Percentiles rank a stretch among this genome's conserved stretches.
Evolutionary conservation across 2,329 filamentous ascomycete species (phyloP).

Genomic region (Ophiostoma fasciatum): DNA sequence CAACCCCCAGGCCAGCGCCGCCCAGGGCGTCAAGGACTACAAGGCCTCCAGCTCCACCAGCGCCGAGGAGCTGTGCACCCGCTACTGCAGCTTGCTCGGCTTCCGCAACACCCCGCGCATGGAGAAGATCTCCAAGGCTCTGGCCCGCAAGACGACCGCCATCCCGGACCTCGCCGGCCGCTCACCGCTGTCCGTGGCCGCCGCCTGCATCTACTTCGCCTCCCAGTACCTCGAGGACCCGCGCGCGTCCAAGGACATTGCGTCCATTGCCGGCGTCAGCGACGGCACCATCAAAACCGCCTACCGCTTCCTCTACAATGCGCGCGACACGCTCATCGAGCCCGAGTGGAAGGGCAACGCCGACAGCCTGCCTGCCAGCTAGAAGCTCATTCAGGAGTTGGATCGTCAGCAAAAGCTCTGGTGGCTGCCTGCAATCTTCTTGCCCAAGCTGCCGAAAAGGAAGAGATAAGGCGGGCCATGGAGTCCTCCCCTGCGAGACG

Average conservation of each 20-base stretch:
- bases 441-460: no score
- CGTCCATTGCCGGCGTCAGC: slow-evolving; percentile 71
- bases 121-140: slow-evolving; percentile 62
- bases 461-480: no score
- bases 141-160: slow-evolving; percentile 63
- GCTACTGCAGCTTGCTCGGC: slow-evolving; percentile 75
- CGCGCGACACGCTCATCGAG: slow-evolving; percentile 46
- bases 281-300: slow-evolving; percentile 95
- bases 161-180: slow-evolving; percentile 78
- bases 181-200: slow-evolving; percentile 84
- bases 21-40: slow-evolving; percentile 45
- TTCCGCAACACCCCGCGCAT: slow-evolving; percentile 57
- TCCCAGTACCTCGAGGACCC: slow-evolving; percentile 70
- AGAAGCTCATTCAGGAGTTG: no score
- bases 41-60: slow-evolving; percentile 62
- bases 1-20: slow-evolving; percentile 32
- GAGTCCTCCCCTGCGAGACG: no score
- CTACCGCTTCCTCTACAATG: slow-evolving; percentile 74
- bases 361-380: slow-evolving; percentile 50
- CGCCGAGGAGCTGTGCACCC: slow-evolving; percentile 70
- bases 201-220: slow-evolving; percentile 93
- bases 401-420: no score
- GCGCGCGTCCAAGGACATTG: slow-evolving; percentile 75
- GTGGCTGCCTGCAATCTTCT: no score
- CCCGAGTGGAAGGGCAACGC: slow-evolving; percentile 39